Evolutionary conservation across 441 rosid species (phyloP), one percentile per base, ranked within the genome.

Genomic region (Daphne laureola): DNA sequence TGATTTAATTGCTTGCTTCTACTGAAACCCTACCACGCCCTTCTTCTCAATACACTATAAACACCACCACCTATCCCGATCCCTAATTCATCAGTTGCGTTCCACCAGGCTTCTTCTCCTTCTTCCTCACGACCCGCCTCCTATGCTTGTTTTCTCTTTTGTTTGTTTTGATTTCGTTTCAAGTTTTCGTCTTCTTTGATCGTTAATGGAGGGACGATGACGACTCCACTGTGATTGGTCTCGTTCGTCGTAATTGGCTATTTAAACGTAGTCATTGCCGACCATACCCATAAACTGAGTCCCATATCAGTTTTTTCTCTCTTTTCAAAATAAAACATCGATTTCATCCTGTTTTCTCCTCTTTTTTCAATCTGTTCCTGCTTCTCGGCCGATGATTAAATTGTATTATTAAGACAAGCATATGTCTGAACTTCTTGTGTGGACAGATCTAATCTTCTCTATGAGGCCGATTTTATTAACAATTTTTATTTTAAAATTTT

Each of bases 221-320:
- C 71, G 95, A 90, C 72, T 74, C 14, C 46, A 49, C 59, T 18
- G 49, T 62, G 72, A 63, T 72, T 71, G 97, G 96, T 90, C 95
- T 90, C 92, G 98, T 87, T 90, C 96, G 94, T 87, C 96, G 87
- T 90, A 90, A 81, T 44, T 46, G 88, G 86, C 75, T 62, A 21
- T 49, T 1, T 13, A 42, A 3, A n/a, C 8, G 65, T 46, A 40
- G 62, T 86, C 94, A 84, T 67, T 81, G 97, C 74, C 91, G 97
- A 90, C 93, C 91, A 90, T 64, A 61, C 89, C 95, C 90, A 84
- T 86, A 74, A 59, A 62, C 87, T 5, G 95, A 83, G 90, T 77
- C 82, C 76, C 55, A 36, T 5, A 14, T n/a, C 1, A 0, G 11
- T 0, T 50, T 48, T 12, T 25, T 12, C 1, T 11, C 13, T 0